These are phyloP conservation scores for Sordaria brevicollis DNA, from an alignment of 495 filamentous ascomycete species.

Conservation along the genomic window DNA sequence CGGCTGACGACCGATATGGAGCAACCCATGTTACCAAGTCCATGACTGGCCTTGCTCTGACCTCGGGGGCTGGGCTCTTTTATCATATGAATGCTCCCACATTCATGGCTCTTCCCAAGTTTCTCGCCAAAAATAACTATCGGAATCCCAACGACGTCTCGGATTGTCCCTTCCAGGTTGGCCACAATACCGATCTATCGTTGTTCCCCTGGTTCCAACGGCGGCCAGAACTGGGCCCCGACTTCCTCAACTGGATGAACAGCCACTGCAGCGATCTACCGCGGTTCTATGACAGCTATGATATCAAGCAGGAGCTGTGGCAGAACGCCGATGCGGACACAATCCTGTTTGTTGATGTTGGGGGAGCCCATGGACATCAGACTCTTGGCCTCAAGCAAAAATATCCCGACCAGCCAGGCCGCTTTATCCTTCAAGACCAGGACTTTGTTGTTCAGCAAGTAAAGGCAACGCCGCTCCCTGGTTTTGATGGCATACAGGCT, in stretches of 20 bases:
- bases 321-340: background rate
- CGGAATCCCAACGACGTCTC: background rate
- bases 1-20: background rate
- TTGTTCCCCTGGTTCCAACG: background rate
- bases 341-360: background rate
- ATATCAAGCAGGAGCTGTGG: background rate
- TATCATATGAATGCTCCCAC: background rate
- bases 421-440: background rate
- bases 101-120: background rate
- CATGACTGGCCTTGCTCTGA: background rate
- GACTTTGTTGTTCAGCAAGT: background rate
- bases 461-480: background rate
- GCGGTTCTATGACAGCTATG: background rate
- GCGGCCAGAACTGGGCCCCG: background rate
- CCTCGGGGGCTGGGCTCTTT: background rate
- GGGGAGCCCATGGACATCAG: background rate
- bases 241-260: background rate
- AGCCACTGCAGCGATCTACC: background rate
- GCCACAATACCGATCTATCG: background rate
- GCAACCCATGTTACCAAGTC: background rate
- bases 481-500: background rate
- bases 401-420: background rate
- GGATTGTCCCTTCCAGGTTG: background rate
- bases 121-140: background rate
- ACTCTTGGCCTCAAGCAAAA: background rate